Conservation (phyloP, 805 yeast species). For the Clavispora santaluciae region DNA sequence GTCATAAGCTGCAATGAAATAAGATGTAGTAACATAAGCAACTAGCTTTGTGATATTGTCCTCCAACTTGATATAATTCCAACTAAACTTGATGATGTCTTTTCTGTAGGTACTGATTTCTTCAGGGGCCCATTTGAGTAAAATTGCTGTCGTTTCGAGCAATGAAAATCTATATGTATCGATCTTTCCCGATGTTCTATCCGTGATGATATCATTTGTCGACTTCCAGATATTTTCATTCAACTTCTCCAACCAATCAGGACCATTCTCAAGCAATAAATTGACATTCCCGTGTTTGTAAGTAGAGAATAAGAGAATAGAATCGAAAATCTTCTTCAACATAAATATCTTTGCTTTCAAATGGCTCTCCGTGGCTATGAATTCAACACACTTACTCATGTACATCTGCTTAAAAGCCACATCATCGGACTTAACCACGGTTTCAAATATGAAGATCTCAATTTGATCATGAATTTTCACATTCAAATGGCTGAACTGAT, state of each 20-base stretch:
- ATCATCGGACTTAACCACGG: slow-evolving; percentile 50
- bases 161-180: slow-evolving; percentile 75
- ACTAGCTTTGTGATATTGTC: slow-evolving; percentile 87
- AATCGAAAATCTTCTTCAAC: slow-evolving; percentile 55
- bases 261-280: slow-evolving; percentile 37
- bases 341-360: slow-evolving; percentile 55
- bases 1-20: slow-evolving; percentile 81
- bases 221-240: slow-evolving; percentile 72
- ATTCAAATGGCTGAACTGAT: slow-evolving; percentile 39
- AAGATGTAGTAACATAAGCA: slow-evolving; percentile 83
- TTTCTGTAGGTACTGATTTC: slow-evolving; percentile 60
- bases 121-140: slow-evolving; percentile 64
- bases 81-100: slow-evolving; percentile 86
- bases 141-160: slow-evolving; percentile 72
- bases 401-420: slow-evolving; percentile 43
- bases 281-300: slow-evolving; percentile 44
- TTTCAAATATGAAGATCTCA: slow-evolving; percentile 53
- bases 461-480: slow-evolving; percentile 44
- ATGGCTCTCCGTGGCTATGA: slow-evolving; percentile 39
- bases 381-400: slow-evolving; percentile 48
- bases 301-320: slow-evolving; percentile 62
- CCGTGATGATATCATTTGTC: slow-evolving; percentile 45
- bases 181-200: slow-evolving; percentile 58
- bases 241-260: slow-evolving; percentile 62
- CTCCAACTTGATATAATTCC: slow-evolving; percentile 88